A percentile compares a stretch with the other conserved stretches of the same genome.
phyloP scores from a whole-genome alignment of 345 rosid species.

The Citrus hindsii region DNA sequence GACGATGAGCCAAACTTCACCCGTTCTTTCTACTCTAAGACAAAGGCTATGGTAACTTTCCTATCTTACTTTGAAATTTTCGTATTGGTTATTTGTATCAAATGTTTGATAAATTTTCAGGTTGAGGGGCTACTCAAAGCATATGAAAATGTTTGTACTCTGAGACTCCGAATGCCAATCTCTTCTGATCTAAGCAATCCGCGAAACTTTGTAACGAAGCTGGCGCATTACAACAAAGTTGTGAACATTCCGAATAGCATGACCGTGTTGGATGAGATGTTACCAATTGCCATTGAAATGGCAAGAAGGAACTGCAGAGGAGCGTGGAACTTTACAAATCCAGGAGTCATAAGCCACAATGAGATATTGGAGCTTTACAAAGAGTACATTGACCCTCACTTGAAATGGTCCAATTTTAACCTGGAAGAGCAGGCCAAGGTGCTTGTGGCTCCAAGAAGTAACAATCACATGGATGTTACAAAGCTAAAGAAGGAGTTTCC shows the following conservation, averaged over 20 bases:
- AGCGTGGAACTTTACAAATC: constrained; percentile 63
- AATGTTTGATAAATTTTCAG: constrained; percentile 18
- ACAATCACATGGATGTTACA: constrained; percentile 53
- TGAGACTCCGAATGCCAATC: constrained; percentile 57
- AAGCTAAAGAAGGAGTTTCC: constrained; percentile 57
- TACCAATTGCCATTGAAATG: constrained; percentile 60
- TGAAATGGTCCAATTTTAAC: constrained; percentile 45
- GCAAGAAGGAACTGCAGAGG: constrained; percentile 54
- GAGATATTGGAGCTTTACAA: constrained; percentile 56
- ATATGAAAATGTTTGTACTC: constrained; percentile 52
- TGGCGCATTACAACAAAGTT: constrained; percentile 46
- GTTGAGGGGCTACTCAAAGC: constrained; percentile 54
- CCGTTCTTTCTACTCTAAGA: constrained; percentile 56
- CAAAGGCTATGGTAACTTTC: constrained; percentile 55
- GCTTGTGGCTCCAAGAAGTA: constrained; percentile 53
- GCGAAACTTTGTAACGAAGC: constrained; percentile 48
- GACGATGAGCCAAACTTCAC: constrained; percentile 49
- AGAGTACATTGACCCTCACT: constrained; percentile 37
- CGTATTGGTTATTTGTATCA: neutral
- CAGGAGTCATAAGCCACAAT: constrained; percentile 57
- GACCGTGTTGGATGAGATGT: constrained; percentile 60
- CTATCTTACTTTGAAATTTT: neutral
- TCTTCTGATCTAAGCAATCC: constrained; percentile 59
- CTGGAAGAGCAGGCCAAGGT: constrained; percentile 58
- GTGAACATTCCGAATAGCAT: constrained; percentile 62